These are phyloP conservation scores for Plasmopara muralis DNA, from an alignment of 352 stramenopile species.

Conservation along the genomic window DNA sequence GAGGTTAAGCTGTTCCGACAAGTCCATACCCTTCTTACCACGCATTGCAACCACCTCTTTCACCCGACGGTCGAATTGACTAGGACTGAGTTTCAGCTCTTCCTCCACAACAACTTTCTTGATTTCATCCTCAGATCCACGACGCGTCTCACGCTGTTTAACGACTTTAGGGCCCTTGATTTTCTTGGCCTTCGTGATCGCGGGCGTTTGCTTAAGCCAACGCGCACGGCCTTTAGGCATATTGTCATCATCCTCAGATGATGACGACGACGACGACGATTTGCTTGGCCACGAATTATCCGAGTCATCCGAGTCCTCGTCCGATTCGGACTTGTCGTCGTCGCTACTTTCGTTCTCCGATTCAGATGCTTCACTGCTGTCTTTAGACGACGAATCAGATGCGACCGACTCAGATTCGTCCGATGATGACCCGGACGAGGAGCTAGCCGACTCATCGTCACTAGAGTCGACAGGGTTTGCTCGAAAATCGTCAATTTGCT, in stretches of 20 bases:
- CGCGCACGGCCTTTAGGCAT: conserved; percentile 93
- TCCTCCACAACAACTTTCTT: conserved; percentile 65
- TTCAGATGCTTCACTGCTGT: conserved; percentile 14
- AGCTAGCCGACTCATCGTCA: conserved; percentile 47
- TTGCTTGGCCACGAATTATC: conserved; percentile 50
- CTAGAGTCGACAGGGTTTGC: conserved; percentile 83
- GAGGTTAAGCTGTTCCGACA: conserved; percentile 57
- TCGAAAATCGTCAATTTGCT: conserved; percentile 87
- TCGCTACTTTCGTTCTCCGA: conserved; percentile 21
- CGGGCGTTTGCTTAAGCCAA: conserved; percentile 92
- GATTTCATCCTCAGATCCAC: conserved; percentile 33
- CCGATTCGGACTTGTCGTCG: conserved; percentile 17
- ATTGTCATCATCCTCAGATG: conserved; percentile 70
- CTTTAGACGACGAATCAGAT: conserved; percentile 12
- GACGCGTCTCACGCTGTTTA: conserved; percentile 46
- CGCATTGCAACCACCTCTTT: conserved; percentile 81
- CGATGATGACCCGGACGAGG: conserved; percentile 17
- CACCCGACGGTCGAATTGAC: conserved; percentile 77
- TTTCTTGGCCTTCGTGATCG: conserved; percentile 52
- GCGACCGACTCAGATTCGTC: conserved; percentile 30
- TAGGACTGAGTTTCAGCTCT: conserved; percentile 71
- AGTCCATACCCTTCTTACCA: conserved; percentile 77
- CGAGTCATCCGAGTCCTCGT: conserved; percentile 47
- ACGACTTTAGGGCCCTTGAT: conserved; percentile 33
- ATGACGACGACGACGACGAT: conserved; percentile 54